These are phyloP conservation scores for Phytophthora constricta DNA, from an alignment of 352 stramenopile genomes.

Conservation along the genomic window DNA sequence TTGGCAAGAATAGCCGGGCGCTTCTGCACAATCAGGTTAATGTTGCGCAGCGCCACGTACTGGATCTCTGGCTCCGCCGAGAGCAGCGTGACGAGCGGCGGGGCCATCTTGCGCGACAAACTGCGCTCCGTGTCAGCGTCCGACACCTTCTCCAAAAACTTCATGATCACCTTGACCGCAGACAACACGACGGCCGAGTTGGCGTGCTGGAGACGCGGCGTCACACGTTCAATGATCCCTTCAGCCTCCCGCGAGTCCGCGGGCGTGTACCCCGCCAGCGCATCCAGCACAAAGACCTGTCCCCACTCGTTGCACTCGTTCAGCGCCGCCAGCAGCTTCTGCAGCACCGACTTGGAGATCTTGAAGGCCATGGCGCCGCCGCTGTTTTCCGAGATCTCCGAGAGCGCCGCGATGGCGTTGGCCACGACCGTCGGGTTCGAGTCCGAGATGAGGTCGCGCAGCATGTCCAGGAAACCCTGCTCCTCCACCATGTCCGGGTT, in stretches of 20 bases:
- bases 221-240: constrained; percentile 99
- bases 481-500: constrained; percentile 97
- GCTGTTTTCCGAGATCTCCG: constrained; percentile 96
- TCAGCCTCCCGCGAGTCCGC: constrained; percentile 96
- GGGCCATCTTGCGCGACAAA: constrained; percentile 95
- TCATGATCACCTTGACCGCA: constrained; percentile 97
- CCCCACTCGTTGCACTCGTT: constrained; percentile 99
- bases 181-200: constrained; percentile 99
- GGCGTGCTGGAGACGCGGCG: constrained; percentile 96
- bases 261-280: constrained; percentile 95
- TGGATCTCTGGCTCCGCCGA: constrained; percentile 99
- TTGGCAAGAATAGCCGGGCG: constrained; percentile 95
- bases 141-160: constrained; percentile 97
- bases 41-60: constrained; percentile 99
- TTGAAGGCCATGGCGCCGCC: constrained; percentile 89
- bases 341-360: constrained; percentile 96
- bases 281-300: constrained; percentile 98
- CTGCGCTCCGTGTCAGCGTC: constrained; percentile 92
- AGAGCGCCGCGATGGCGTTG: constrained; percentile 98
- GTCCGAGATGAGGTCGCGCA: constrained; percentile 98
- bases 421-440: constrained; percentile 98
- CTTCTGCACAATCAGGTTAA: constrained; percentile 99
- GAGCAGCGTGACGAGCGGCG: constrained; percentile 98
- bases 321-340: constrained; percentile 98
- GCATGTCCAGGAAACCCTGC: constrained; percentile 95